Evolutionary conservation across 1,139 yeast species (phyloP).

Genomic region (Nakaseomyces kungkrabaensis): DNA sequence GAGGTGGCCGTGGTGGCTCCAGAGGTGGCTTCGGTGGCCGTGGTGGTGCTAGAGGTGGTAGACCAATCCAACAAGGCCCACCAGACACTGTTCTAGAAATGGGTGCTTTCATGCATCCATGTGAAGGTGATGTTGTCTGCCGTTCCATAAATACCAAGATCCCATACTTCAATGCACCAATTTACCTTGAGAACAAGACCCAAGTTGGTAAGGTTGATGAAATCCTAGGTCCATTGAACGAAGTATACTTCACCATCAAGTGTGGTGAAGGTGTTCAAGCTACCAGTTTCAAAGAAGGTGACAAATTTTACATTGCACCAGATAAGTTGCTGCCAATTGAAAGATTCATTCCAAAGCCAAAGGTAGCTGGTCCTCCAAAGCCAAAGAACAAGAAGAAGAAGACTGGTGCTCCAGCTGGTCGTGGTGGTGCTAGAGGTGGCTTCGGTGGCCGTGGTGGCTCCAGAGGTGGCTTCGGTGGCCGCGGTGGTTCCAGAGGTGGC

Average conservation of each 20-base stretch:
- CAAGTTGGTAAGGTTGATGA: conserved; percentile 97
- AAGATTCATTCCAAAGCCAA: conserved; percentile 90
- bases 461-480: conserved; percentile 38
- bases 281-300: conserved; percentile 85
- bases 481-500: conserved; percentile 38
- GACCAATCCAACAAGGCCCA: conserved; percentile 39
- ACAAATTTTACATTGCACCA: conserved; percentile 88
- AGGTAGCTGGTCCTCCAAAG: conserved; percentile 68
- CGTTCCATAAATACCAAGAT: conserved; percentile 87
- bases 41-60: conserved; percentile 16
- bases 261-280: conserved; percentile 96
- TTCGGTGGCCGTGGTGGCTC: conserved; percentile 38
- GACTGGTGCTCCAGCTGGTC: conserved; percentile 39
- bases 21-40: conserved; percentile 29
- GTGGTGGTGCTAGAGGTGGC: conserved; percentile 41
- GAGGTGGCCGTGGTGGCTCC: conserved; percentile 28
- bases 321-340: conserved; percentile 93
- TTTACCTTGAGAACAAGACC: conserved; percentile 88
- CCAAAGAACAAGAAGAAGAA: conserved; percentile 50
- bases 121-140: conserved; percentile 97
- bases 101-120: conserved; percentile 86
- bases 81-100: conserved; percentile 91
- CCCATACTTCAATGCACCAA: conserved; percentile 98
- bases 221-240: conserved; percentile 93
- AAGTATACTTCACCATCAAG: conserved; percentile 91